Evolutionary conservation across 805 yeast species (phyloP), one percentile per base, ranked within the genome.

Genomic region (Saturnispora saitoi): DNA sequence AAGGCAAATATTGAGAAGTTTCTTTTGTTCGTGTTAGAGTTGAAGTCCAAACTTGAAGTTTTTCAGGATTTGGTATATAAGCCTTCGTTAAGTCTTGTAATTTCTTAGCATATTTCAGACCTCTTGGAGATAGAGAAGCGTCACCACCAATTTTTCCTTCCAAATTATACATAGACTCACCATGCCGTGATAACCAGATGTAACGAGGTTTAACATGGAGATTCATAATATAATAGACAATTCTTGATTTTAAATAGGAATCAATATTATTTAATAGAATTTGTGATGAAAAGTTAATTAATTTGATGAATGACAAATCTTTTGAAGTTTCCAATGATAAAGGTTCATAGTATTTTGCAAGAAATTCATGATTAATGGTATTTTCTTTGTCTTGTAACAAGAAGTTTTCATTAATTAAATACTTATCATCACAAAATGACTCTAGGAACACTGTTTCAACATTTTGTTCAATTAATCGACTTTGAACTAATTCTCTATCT

Each of bases 71-170:
- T 42, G 81, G 75, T 26, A 77, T 72, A 4, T 83, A 80, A 54
- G 82, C 75, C 49, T 72, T 72, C 1, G 88, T 90, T 53, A 91
- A 62, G 31, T 78, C 80, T 1, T 95, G 95, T 54, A 91, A 76
- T 64, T 83, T 87, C 45, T 74, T 68, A 4, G 97, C 91, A 61
- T 91, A 91, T 58, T 82, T 70, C 67, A 81, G 74, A 6, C 98
- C 98, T 39, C 98, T 75, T 49, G 81, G 83, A 44, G 91, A 81
- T 47, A 91, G 71, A 56, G 82, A 77, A 2, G 96, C 86, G 69
- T 91, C 96, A 19, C 98, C 99, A 31, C 99, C 99, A 54, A 93
- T 86, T 65, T 88, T 88, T 29, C 97, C 97, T 44, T 89, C 89
- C 50, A 93, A 73, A 64, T 93, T 93, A 69, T 83, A 93, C 62